Evolutionary conservation across 768 basidiomycete species (phyloP), one percentile per base, ranked within the genome.

Genomic region (Mycena rosella): DNA sequence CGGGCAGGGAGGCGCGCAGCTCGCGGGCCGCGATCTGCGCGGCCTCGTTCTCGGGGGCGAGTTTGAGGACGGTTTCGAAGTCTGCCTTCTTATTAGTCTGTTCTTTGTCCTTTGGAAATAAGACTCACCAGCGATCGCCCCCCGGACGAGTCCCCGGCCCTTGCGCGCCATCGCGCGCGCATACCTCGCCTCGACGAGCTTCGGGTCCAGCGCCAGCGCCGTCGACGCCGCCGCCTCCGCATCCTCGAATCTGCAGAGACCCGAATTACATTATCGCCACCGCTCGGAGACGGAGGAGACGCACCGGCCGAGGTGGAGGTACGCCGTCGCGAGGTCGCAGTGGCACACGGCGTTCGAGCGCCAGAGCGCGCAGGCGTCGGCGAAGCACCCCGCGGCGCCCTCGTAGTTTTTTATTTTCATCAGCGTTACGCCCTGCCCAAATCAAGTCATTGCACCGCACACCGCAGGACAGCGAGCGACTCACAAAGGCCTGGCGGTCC

Each of bases 321-420:
- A 71, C 53, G 70, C 70, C 8, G 70, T 71, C 20, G 70, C 70
- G 29, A 71, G 70, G 44, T 71, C 70, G 30, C 70, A 71, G 48
- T 65, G 65, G 2, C 53, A 44, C 14, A 71, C 66, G 22, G 70
- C 63, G 36, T 71, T 71, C 6, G 54, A 22, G 36, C 63, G 58
- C 70, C 70, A 71, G 14, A 68, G 49, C 10, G 17, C 61, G 51
- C 66, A 71, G 1, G 70, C 70, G 10, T 71, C 66, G 0, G 58
- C 59, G 24, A 71, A 71, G 27, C 58, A 55, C 40, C 15, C 32
- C 22, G 53, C 70, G 14, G 70, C 70, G 54, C 53, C 70, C 29
- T 68, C 62, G 66, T 67, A 71, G 47, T 71, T 65, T 61, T 67
- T 60, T 30, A 58, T 52, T 34, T 68, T 60, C 70, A 71, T 71